Conservation (phyloP, 164 flowering plant genomes). For the Tetracentron sinense region DNA sequence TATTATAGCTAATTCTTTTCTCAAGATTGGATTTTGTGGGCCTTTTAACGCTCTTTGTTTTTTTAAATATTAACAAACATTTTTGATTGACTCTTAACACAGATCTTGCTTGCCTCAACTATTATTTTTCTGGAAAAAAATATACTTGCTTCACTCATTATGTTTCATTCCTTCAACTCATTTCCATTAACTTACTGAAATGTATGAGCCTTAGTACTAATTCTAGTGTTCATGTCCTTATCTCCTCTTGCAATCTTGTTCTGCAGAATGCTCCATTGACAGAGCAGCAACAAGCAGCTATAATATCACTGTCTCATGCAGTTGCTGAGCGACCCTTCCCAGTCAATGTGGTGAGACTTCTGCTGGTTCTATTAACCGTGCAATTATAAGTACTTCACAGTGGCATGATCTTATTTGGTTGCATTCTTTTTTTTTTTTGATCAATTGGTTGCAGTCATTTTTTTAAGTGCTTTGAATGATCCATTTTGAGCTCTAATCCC, state of each 20-base stretch:
- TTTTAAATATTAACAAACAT: too few species aligned
- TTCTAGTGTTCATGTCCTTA: too few species aligned
- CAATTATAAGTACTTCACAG: not conserved
- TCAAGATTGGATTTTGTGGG: not conserved
- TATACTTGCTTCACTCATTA: too few species aligned
- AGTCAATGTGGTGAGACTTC: slow-evolving; percentile 42
- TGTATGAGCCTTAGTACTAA: too few species aligned
- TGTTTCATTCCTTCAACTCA: too few species aligned
- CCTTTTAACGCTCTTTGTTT: not conserved
- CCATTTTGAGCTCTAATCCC: too few species aligned
- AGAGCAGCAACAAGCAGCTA: slow-evolving; percentile 83
- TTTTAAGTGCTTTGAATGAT: too few species aligned
- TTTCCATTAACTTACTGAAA: too few species aligned
- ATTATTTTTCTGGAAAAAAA: too few species aligned
- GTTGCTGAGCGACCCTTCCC: slow-evolving; percentile 90
- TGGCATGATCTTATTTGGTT: not conserved
- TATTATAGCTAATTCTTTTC: too few species aligned
- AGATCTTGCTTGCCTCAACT: too few species aligned
- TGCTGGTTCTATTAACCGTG: not conserved
- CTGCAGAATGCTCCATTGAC: slow-evolving; percentile 82
- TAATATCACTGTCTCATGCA: slow-evolving; percentile 64
- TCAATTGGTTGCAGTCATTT: not conserved
- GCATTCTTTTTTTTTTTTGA: not conserved
- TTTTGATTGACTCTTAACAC: too few species aligned
- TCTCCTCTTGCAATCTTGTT: not conserved